Evolutionary conservation across 345 rosid genomes (phyloP).

Genomic region (Citrus inodora): DNA sequence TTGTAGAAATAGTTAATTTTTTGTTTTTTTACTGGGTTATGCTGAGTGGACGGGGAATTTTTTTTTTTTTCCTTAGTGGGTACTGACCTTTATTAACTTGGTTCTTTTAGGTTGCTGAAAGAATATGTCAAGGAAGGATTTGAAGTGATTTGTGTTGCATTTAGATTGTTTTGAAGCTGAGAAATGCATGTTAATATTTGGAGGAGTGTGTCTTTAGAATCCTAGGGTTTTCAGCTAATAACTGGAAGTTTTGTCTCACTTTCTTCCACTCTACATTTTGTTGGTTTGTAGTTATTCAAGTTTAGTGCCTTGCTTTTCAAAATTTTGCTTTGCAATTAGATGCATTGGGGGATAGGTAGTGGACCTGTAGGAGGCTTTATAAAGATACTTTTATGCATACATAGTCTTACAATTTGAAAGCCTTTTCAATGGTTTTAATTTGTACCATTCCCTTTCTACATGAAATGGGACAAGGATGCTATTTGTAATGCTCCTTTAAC

Average conservation of each 20-base stretch:
- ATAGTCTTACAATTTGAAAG: background rate
- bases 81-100: background rate
- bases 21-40: background rate
- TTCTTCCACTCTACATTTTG: background rate
- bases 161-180: background rate
- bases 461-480: background rate
- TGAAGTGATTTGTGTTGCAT: background rate
- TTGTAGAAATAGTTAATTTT: background rate
- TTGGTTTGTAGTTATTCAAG: background rate
- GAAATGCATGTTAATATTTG: background rate
- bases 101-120: background rate
- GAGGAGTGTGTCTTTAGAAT: background rate
- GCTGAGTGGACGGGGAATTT: background rate
- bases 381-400: background rate
- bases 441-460: background rate
- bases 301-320: background rate
- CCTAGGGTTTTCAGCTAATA: background rate
- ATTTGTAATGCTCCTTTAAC: background rate
- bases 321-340: background rate
- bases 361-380: background rate
- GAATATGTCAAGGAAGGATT: background rate
- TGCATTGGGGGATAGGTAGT: background rate
- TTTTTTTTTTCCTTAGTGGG: background rate
- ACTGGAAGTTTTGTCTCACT: background rate
- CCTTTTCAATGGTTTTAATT: background rate